Evolutionary conservation across 768 basidiomycete genomes (phyloP), one percentile per base, ranked within the genome.

Genomic region (Ephemerocybe angulata): DNA sequence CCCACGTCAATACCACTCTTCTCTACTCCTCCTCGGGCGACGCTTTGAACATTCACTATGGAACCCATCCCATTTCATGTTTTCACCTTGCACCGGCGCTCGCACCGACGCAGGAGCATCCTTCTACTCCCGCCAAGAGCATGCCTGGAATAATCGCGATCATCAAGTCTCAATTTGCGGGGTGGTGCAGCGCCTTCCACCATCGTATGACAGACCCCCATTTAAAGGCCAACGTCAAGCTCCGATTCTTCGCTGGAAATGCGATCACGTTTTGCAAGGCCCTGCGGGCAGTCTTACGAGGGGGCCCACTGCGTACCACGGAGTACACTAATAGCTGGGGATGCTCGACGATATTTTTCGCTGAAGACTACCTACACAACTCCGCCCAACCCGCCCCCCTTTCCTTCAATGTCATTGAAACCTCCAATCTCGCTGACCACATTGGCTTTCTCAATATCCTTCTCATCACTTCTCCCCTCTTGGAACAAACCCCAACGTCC

Each of bases 391-490:
- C 55, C 27, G 70, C 75, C 2, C 78, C 79, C 1, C 30, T 63
- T 8, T 43, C 53, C 1, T 82, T 81, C 59, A 67, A 75, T 54
- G 68, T 77, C 51, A 76, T 82, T 31, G 78, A 82, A 30, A 76
- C 80, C 0, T 81, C 79, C 19, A 80, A 81, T 54, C 65, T 82
- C 25, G 58, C 65, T 1, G 80, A 82, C 59, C 77, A 78, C 58
- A 27, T 76, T n/a, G 80, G 79, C 0, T 62, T 79, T 11, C 55
- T 81, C 19, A 82, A 81, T 50, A 51, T 80, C 38, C 61, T 82
- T 3, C 49, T 72, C 29, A 65, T 66, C 3, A 60, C 72, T 0
- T 53, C 69, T 1, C 79, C 78, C 1, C 60, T 82, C 5, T 65
- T 80, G 6, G 65, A 65, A 17, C 48, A 51, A 11, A 56, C 58